Conservation (phyloP, 2,329 filamentous ascomycete species). For the Fusarium sp. region DNA sequence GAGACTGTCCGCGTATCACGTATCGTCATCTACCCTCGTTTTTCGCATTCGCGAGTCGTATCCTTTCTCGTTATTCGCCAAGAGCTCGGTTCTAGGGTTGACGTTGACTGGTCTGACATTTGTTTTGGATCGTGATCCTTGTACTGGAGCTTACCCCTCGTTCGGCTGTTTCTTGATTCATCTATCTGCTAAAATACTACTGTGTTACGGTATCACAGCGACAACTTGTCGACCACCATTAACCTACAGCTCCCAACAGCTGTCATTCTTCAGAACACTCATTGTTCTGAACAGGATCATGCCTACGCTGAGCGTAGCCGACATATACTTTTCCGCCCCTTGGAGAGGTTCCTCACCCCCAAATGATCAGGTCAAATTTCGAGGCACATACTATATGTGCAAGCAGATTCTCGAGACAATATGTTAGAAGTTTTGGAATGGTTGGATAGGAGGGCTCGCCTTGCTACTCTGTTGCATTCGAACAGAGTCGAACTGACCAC, state of each 20-base stretch:
- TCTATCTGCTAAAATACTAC: not conserved
- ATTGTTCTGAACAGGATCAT: not conserved
- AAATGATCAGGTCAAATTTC: not conserved
- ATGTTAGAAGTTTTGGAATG: not conserved
- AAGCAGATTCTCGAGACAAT: not conserved
- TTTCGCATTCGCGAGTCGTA: slow-evolving; percentile 1
- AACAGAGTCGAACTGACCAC: not conserved
- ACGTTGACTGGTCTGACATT: not conserved
- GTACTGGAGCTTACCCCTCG: not conserved
- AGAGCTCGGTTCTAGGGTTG: not conserved
- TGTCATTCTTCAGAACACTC: not conserved
- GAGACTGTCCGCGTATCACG: slow-evolving; percentile 22
- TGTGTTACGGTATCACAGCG: not conserved
- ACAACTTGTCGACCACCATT: too few relatives aligned
- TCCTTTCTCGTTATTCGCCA: slow-evolving; percentile 10
- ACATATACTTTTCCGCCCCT: not conserved
- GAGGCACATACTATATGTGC: not conserved
- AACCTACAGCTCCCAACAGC: not conserved
- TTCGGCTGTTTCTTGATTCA: not conserved
- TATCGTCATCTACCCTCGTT: slow-evolving; percentile 3
- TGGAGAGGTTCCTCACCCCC: not conserved
- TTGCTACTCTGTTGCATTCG: too few relatives aligned
- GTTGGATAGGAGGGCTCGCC: not conserved
- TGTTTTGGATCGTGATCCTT: slow-evolving; percentile 1
- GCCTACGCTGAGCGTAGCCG: not conserved